A percentile compares a stretch with the other conserved stretches of the same genome.
Evolutionary conservation across 306 rosid species (phyloP).

Genomic region (Lathyrus oleraceus): DNA sequence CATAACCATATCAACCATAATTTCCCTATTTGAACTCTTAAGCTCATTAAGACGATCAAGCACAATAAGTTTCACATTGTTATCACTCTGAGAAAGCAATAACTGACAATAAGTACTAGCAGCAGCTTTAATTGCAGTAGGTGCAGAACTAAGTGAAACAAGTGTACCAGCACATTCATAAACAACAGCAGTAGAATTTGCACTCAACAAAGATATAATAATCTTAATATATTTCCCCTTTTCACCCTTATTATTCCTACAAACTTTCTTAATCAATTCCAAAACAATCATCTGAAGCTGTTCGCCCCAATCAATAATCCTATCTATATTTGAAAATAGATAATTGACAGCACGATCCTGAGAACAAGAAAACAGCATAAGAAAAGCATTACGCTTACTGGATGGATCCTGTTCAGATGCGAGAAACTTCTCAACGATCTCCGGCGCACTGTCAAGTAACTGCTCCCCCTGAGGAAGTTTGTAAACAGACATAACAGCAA

Average conservation of each 20-base stretch:
- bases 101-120: constrained; percentile 81
- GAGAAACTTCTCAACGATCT: constrained; percentile 77
- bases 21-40: constrained; percentile 71
- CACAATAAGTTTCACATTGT: constrained; percentile 89
- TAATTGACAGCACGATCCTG: constrained; percentile 85
- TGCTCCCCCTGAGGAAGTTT: constrained; percentile 87
- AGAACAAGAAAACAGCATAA: constrained; percentile 85
- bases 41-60: constrained; percentile 85
- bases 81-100: constrained; percentile 88
- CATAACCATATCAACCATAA: constrained; percentile 91
- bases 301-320: constrained; percentile 81
- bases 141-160: constrained; percentile 85
- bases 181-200: constrained; percentile 76
- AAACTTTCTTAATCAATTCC: constrained; percentile 86
- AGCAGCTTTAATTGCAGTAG: constrained; percentile 88
- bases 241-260: constrained; percentile 72
- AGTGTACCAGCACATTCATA: constrained; percentile 94
- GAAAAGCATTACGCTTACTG: constrained; percentile 87
- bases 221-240: constrained; percentile 89
- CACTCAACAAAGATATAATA: constrained; percentile 67
- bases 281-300: constrained; percentile 89
- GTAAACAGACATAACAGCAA: constrained; percentile 84
- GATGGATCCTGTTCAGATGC: constrained; percentile 76
- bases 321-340: constrained; percentile 64
- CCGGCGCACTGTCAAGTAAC: constrained; percentile 76